Evolutionary conservation across 1,284 basidiomycete genomes (phyloP).

Genomic region (Cerrena zonata): DNA sequence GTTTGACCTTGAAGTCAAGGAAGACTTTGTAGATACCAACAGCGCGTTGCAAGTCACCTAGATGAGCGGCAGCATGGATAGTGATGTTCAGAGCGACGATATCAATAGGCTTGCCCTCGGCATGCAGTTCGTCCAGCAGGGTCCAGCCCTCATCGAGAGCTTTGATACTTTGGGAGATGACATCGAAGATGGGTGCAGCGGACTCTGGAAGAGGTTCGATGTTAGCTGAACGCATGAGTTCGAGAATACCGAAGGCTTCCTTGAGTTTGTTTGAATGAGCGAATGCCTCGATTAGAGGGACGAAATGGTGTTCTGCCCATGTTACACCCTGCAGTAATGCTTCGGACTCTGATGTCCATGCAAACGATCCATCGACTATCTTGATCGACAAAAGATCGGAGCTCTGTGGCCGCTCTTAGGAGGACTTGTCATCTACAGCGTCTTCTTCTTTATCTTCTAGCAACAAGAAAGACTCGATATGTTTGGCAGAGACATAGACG

Average conservation of each 20-base stretch:
- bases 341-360: neutral
- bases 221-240: slow-evolving; percentile 47
- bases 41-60: slow-evolving; percentile 70
- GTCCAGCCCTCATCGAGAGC: slow-evolving; percentile 63
- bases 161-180: slow-evolving; percentile 44
- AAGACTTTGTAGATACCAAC: slow-evolving; percentile 70
- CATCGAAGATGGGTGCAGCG: slow-evolving; percentile 44
- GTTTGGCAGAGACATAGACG: neutral
- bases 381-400: neutral
- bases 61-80: slow-evolving; percentile 55
- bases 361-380: neutral
- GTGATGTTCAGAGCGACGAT: slow-evolving; percentile 59
- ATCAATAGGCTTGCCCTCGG: slow-evolving; percentile 49
- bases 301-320: slow-evolving; percentile 65
- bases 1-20: slow-evolving; percentile 47
- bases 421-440: neutral
- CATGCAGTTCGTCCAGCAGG: slow-evolving; percentile 55
- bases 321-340: slow-evolving; percentile 29
- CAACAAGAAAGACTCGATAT: neutral
- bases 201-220: slow-evolving; percentile 45
- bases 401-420: neutral
- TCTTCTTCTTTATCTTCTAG: neutral
- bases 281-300: slow-evolving; percentile 63
- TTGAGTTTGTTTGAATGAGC: slow-evolving; percentile 46
- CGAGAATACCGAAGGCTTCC: slow-evolving; percentile 53